Evolutionary conservation across 2,329 filamentous ascomycete species (phyloP), one percentile per base, ranked within the genome.

Genomic region (Dendrostoma leiphaemia): DNA sequence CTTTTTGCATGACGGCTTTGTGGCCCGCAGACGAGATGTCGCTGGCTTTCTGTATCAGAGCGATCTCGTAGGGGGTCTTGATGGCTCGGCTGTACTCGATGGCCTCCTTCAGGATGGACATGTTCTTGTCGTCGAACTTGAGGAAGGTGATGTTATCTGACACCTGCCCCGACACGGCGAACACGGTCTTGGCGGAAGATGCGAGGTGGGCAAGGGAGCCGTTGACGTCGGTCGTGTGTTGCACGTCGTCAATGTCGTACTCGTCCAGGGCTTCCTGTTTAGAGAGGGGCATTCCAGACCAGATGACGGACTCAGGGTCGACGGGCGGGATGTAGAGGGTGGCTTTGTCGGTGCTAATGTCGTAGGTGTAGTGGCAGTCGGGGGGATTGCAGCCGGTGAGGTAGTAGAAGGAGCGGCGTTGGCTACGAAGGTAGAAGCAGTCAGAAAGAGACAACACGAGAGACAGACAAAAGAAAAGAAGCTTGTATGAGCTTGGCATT

Each of bases 351-450:
- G 83, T 79, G 43, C 81, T 76, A 54, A 96, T 86, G 61, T 96
- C 87, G 76, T 97, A 96, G 53, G 87, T 81, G 57, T 91, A 82
- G 67, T 86, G 86, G 64, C 88, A 88, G 71, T 97, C 91, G 56
- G 92, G 82, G 28, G 95, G 79, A 59, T 85, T 81, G 67, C 78
- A 95, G 63, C 94, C 94, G 23, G 90, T 93, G 41, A 97, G 79
- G 72, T 99, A 99, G 82, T 89, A 97, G 76, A 99, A 99, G 70
- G 85, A 90, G 52, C 94, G 87, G 59, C 92, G 89, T 73, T 97
- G 92, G 61, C 90, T 91, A 62, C 28, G 26, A 37, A 17, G 34
- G 26, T 45, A 54, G 58, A 19, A 62, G 54, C 29, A 46, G 58
- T 54, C 8, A 38, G 58, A 55, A 19, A 35, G 21, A 37, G n/a